Base-by-base conservation (phyloP, 495 filamentous ascomycete species). In the Penicillium soppii region DNA sequence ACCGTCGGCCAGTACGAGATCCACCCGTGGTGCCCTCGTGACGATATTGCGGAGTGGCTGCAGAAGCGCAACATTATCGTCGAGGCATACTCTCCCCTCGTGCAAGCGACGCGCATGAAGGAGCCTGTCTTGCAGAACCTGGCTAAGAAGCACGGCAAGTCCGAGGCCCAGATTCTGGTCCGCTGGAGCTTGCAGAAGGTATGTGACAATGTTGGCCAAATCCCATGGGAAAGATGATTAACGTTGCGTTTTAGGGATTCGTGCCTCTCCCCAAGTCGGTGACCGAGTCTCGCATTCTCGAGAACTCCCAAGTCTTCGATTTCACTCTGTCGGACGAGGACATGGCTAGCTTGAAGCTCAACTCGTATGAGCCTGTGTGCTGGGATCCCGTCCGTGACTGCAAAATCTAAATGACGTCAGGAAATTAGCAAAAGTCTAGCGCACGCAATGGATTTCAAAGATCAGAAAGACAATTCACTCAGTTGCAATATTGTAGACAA, bases 161-260 rank as follows among this genome's bases (percentile, higher is more conserved):
- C 80, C 7, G 74, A 82, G 41, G 86, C 88, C 2, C 92, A 97
- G 73, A 75, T 96, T 7, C 64, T 97, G 53, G 43, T 97, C 8
- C 76, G 89, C 42, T 97, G 92, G 91, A 91, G 88, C 62, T 69
- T 96, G 67, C 89, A 96, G 63, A 92, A 80, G 77, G 81, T 83
- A 76, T 49, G 48, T 52, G 15, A 2, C 23, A 0, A 21, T 22
- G n/a, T 22, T 23, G 25, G 1, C 43, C 19, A 2, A 22, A 20
- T 37, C 33, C 13, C 19, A 41, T 12, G 8, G 0, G 20, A 57
- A 61, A 72, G 41, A 62, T 48, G 17, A 56, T 87, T 56, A 69
- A 85, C 38, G 77, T 75, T 29, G 8, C 16, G 74, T 90, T 52
- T 56, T 88, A 80, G 78, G 81, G 82, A 36, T 83, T 78, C 30